These are phyloP conservation scores for Aspergillus carlsbadensis DNA, from an alignment of 495 filamentous ascomycete species.

Conservation along the genomic window DNA sequence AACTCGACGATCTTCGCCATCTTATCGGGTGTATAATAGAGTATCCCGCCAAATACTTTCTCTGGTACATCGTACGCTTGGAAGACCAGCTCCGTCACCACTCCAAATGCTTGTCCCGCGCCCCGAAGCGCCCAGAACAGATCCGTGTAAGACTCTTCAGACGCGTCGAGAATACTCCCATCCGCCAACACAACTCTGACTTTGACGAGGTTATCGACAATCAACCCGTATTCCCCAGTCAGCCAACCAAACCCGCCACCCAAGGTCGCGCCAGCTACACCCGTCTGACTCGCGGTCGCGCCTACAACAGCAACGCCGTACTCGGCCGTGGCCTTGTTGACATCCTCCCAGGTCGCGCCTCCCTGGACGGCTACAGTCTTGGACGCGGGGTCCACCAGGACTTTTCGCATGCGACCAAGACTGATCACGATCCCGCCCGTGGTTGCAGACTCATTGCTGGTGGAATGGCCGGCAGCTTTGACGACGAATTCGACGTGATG, in stretches of 20 bases:
- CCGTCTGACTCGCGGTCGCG: constrained; percentile 21
- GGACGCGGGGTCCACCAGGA: constrained; percentile 18
- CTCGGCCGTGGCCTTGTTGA: not conserved
- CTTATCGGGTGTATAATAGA: constrained; percentile 37
- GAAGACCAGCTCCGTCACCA: constrained; percentile 40
- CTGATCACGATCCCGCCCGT: constrained; percentile 51
- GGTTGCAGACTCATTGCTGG: constrained; percentile 15
- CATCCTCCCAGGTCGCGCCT: constrained; percentile 7
- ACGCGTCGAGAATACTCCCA: constrained; percentile 36
- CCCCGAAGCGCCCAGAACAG: constrained; percentile 45
- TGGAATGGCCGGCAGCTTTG: constrained; percentile 16
- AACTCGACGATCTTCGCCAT: constrained; percentile 34
- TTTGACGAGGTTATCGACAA: constrained; percentile 46
- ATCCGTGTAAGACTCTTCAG: constrained; percentile 27
- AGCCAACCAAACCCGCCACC: constrained; percentile 55
- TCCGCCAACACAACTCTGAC: constrained; percentile 48
- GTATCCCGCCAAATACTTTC: constrained; percentile 39
- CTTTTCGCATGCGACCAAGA: constrained; percentile 41
- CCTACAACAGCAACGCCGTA: not conserved
- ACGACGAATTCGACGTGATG: constrained; percentile 14
- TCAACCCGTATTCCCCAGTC: constrained; percentile 40
- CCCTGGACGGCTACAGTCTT: not conserved
- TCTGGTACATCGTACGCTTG: constrained; percentile 30
- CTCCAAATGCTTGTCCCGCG: constrained; percentile 41
- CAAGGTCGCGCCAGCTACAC: constrained; percentile 51